Evolutionary conservation across 176 grass and related monocot genomes (phyloP), one percentile per base, ranked within the genome.

Genomic region (Oryza longistaminata): DNA sequence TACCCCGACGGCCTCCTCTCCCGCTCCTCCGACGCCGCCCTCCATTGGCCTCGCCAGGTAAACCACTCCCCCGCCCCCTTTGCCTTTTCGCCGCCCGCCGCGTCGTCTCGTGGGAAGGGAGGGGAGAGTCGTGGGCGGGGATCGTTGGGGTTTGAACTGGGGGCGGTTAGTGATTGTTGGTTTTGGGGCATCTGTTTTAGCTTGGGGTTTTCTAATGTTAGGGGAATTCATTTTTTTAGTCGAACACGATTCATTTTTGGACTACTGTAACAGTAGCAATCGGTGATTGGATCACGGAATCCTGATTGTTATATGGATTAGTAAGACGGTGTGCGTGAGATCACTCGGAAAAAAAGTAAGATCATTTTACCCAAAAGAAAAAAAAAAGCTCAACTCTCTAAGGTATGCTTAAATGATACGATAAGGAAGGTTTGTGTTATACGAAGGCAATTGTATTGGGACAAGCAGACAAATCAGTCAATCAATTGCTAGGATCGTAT

Each of bases 1-100:
- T 96, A 94, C 81, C 96, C 96, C 35, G 91, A 94, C 26, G 96
- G 96, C n/a, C 79, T 99, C 83, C 58, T 99, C 82, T 70, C 86
- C 64, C 77, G 66, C 40, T 90, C 85, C 37, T 50, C 89, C 29
- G 66, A 87, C 35, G 62, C 85, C 24, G 43, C 70, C 31, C 68
- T 88, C 53, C 74, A 84, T 43, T 86, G 88, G 68, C 80, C 75
- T 42, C 76, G 68, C 76, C 89, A 80, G 90, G 95, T 94, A 69
- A 52, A 52, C 22, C 29, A 2, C 29, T 31, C 29, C 2, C 29
- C 29, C 44, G 11, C 3, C 14, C 49, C 29, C 77, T 66, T n/a
- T 9, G 58, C 67, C n/a, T 71, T 42, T 50, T 31, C 29, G 29
- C 29, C 29, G 42, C 6, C 5, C 78, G 27, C 75, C 14, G 46